phyloP scores from a whole-genome alignment of 306 rosid species.

The Canavalia ensiformis region DNA sequence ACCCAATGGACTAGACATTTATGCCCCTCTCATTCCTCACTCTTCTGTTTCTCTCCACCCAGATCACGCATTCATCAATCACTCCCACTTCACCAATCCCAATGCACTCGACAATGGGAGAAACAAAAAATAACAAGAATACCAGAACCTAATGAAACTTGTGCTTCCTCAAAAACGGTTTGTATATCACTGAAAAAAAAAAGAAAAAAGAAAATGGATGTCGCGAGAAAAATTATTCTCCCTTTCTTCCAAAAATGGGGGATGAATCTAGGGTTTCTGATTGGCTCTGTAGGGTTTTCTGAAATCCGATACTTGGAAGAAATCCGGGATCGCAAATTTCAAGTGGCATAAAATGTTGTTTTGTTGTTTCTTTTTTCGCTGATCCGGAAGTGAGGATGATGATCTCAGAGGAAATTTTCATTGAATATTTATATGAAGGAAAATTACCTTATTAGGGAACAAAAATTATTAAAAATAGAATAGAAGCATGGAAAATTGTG shows the following conservation, averaged over 20 bases:
- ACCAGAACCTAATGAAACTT: constrained; percentile 35
- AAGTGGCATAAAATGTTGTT: not conserved
- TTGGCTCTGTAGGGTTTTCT: constrained; percentile 53
- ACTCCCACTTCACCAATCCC: constrained; percentile 22
- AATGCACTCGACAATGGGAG: constrained; percentile 46
- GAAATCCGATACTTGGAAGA: constrained; percentile 52
- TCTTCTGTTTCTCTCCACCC: constrained; percentile 20
- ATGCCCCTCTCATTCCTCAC: constrained; percentile 61
- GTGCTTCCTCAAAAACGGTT: not conserved
- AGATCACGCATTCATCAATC: constrained; percentile 30
- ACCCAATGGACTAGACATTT: constrained; percentile 76
- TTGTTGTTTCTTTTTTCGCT: constrained; percentile 24
- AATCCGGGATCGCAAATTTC: constrained; percentile 60
- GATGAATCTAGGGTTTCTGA: constrained; percentile 56
- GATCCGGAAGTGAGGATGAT: constrained; percentile 54
- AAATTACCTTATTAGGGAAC: constrained; percentile 24
- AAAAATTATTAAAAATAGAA: not conserved
- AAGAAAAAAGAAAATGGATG: constrained; percentile 40
- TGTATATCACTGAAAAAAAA: constrained; percentile 45
- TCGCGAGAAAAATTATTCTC: not conserved
- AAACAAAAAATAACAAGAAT: not conserved
- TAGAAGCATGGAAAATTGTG: constrained; percentile 29
- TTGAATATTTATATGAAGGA: constrained; percentile 52
- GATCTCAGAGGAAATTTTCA: constrained; percentile 33
- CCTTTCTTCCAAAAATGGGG: constrained; percentile 30